These are phyloP conservation scores for Vigna mungo DNA, from an alignment of 306 rosid species.

Conservation along the genomic window DNA sequence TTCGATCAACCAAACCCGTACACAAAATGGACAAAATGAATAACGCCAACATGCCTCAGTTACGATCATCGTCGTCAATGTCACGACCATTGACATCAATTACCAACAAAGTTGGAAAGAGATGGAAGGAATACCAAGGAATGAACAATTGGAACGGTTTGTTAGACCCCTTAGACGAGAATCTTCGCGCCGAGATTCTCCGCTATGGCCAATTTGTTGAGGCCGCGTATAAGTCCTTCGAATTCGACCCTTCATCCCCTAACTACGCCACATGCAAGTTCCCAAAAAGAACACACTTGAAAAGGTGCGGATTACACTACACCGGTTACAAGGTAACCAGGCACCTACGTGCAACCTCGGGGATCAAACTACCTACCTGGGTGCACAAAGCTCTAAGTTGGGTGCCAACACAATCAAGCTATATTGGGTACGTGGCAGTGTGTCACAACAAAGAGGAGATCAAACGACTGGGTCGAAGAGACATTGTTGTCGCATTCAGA, in stretches of 20 bases:
- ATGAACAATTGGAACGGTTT: conserved; percentile 71
- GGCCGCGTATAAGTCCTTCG: conserved; percentile 64
- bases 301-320: conserved; percentile 49
- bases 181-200: conserved; percentile 66
- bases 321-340: conserved; percentile 68
- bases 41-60: too few species aligned
- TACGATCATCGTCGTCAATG: too few species aligned
- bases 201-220: conserved; percentile 76
- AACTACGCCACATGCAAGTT: conserved; percentile 58
- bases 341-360: conserved; percentile 74
- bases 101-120: too few species aligned
- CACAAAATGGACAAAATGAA: too few species aligned
- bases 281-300: conserved; percentile 47
- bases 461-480: conserved; percentile 70
- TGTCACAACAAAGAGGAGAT: conserved; percentile 64
- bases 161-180: conserved; percentile 72
- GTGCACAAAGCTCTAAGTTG: conserved; percentile 47
- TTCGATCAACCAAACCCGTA: too few species aligned
- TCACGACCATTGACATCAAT: too few species aligned
- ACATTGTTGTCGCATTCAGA: conserved; percentile 63
- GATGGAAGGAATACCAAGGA: conserved; percentile 69
- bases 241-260: conserved; percentile 66
- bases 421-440: conserved; percentile 74
- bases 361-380: conserved; percentile 66
- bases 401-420: conserved; percentile 60